These are phyloP conservation scores for Pseudogymnoascus sp. DNA, from an alignment of 2,329 filamentous ascomycete species.

Conservation along the genomic window DNA sequence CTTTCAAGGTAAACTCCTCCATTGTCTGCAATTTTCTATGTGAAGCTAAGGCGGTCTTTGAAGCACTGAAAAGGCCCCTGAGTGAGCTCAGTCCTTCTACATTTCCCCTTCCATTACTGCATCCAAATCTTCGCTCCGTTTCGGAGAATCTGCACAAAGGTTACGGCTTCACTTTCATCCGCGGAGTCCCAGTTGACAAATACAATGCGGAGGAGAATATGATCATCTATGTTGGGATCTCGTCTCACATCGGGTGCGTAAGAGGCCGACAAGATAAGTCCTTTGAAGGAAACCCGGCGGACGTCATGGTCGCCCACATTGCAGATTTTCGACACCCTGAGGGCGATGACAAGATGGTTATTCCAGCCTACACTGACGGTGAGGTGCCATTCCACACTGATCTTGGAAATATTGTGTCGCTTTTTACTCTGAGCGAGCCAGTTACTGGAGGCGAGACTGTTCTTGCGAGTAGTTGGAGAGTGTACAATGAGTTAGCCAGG, in stretches of 20 bases:
- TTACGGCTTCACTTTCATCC: too few relatives aligned
- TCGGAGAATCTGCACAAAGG: too few relatives aligned
- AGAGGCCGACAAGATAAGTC: slow-evolving; percentile 36
- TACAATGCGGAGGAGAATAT: slow-evolving; percentile 32
- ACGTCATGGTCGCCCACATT: slow-evolving; percentile 51
- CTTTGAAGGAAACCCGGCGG: slow-evolving; percentile 36
- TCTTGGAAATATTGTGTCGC: slow-evolving; percentile 43
- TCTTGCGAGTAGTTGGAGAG: too few relatives aligned
- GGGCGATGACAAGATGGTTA: slow-evolving; percentile 39
- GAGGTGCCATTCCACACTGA: slow-evolving; percentile 54
- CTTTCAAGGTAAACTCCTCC: too few relatives aligned
- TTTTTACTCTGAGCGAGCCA: slow-evolving; percentile 33
- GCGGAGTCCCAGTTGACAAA: slow-evolving; percentile 22
- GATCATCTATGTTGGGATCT: slow-evolving; percentile 36
- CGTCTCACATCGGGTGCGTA: slow-evolving; percentile 33
- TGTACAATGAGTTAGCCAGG: too few relatives aligned
- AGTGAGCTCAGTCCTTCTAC: too few relatives aligned
- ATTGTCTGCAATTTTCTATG: too few relatives aligned
- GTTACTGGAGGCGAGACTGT: too few relatives aligned
- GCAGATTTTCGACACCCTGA: slow-evolving; percentile 45
- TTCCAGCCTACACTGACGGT: slow-evolving; percentile 51
- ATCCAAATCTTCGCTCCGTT: too few relatives aligned
- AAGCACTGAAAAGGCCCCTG: too few relatives aligned
- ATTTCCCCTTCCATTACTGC: too few relatives aligned
- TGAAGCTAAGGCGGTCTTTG: too few relatives aligned